phyloP scores from a whole-genome alignment of 2,329 filamentous ascomycete genomes.

The Chaetomiaceae sp. region DNA sequence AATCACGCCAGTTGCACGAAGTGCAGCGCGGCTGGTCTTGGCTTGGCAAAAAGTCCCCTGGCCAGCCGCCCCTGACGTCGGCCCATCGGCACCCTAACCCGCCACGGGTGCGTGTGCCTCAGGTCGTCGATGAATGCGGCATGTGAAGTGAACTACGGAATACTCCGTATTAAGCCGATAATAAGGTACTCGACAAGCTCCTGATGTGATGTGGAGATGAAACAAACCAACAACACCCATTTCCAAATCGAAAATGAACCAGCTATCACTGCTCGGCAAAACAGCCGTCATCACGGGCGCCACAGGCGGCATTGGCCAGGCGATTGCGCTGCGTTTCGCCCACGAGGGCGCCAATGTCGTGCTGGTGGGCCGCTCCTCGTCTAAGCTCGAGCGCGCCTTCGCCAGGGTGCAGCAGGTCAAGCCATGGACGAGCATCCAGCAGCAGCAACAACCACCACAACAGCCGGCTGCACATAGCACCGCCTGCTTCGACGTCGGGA shows the following conservation, averaged over 20 bases:
- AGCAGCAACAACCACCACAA: neutral
- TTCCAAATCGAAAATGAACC: slow-evolving; percentile 21
- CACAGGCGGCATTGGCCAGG: slow-evolving; percentile 63
- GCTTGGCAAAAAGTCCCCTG: no score
- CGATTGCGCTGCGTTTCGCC: slow-evolving; percentile 62
- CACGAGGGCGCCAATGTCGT: slow-evolving; percentile 41
- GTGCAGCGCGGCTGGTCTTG: no score
- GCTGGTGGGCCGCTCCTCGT: slow-evolving; percentile 48
- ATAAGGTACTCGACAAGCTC: no score
- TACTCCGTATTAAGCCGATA: no score
- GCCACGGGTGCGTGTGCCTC: no score
- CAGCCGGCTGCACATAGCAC: neutral
- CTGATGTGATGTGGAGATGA: no score
- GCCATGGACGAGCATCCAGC: neutral
- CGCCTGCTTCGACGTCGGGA: slow-evolving; percentile 26
- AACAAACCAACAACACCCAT: neutral
- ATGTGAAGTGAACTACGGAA: no score
- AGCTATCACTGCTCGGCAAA: slow-evolving; percentile 38
- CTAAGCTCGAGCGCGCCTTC: slow-evolving; percentile 38
- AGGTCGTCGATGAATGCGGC: no score
- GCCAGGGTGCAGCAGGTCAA: neutral
- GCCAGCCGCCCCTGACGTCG: no score
- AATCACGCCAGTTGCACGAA: no score
- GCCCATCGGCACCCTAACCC: no score
- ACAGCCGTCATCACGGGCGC: slow-evolving; percentile 61